Percentiles rank a stretch among this genome's conserved stretches.
phyloP scores from a whole-genome alignment of 139 green algal genomes.

The Coelastrella sp. region DNA sequence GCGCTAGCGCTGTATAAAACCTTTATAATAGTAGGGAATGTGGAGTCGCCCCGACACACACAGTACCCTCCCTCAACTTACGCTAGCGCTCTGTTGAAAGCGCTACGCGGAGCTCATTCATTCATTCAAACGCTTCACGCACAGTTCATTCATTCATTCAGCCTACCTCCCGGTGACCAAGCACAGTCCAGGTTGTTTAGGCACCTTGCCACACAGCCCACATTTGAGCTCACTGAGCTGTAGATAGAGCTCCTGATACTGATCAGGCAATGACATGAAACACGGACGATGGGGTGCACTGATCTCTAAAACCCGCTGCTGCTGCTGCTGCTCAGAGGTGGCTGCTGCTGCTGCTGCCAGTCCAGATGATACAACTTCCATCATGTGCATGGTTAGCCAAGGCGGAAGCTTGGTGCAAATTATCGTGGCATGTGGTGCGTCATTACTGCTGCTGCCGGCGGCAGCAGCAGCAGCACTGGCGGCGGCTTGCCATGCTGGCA shows the following conservation, averaged over 20 bases:
- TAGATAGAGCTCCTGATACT: conserved; percentile 42
- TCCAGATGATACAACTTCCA: neutral
- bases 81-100: too few relatives aligned
- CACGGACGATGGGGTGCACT: neutral
- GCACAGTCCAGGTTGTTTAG: conserved; percentile 2
- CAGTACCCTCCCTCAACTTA: too few relatives aligned
- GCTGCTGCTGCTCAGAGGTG: conserved; percentile 10
- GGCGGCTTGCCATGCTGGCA: conserved; percentile 8
- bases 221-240: conserved; percentile 1
- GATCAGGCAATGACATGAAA: conserved; percentile 26
- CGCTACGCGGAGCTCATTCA: too few relatives aligned
- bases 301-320: neutral
- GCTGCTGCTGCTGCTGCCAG: conserved; percentile 17
- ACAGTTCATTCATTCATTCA: neutral
- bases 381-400: neutral
- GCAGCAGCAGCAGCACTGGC: conserved; percentile 8
- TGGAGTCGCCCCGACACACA: too few relatives aligned
- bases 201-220: neutral
- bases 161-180: conserved; percentile 19
- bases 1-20: too few relatives aligned
- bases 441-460: neutral
- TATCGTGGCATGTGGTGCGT: neutral
- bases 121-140: too few relatives aligned
- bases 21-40: too few relatives aligned
- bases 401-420: neutral